These are phyloP conservation scores for Colletotrichum chlorophyti DNA, from an alignment of 2,329 filamentous ascomycete genomes.

Conservation along the genomic window DNA sequence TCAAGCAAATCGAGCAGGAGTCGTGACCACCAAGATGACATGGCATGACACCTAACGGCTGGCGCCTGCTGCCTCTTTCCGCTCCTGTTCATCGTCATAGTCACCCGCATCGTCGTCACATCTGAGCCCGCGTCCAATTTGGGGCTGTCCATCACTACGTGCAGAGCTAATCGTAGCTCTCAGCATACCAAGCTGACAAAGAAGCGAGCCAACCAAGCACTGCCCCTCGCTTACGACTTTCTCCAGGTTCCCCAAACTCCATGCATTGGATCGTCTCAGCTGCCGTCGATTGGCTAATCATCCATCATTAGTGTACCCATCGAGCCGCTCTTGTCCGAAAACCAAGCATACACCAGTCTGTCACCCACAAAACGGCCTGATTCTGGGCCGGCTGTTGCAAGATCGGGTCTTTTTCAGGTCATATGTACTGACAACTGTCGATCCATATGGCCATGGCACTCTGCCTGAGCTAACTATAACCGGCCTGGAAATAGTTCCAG, in stretches of 20 bases:
- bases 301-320: not conserved
- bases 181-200: not conserved
- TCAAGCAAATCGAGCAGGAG: no score
- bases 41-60: no score
- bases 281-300: not conserved
- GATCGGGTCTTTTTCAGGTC: not conserved
- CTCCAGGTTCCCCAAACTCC: not conserved
- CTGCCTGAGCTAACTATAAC: not conserved
- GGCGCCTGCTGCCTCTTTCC: no score
- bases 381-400: not conserved
- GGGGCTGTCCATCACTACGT: not conserved
- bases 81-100: no score
- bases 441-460: not conserved
- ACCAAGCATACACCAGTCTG: not conserved
- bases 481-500: not conserved
- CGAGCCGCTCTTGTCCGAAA: not conserved
- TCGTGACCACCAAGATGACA: no score
- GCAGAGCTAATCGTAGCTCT: not conserved
- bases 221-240: no score
- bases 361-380: not conserved
- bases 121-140: not conserved
- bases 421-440: not conserved
- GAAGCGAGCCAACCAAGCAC: no score
- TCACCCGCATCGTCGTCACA: slow-evolving; percentile 1
- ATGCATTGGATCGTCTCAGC: not conserved